These are phyloP conservation scores for Coriaria nepalensis DNA, from an alignment of 306 rosid species.

Conservation along the genomic window DNA sequence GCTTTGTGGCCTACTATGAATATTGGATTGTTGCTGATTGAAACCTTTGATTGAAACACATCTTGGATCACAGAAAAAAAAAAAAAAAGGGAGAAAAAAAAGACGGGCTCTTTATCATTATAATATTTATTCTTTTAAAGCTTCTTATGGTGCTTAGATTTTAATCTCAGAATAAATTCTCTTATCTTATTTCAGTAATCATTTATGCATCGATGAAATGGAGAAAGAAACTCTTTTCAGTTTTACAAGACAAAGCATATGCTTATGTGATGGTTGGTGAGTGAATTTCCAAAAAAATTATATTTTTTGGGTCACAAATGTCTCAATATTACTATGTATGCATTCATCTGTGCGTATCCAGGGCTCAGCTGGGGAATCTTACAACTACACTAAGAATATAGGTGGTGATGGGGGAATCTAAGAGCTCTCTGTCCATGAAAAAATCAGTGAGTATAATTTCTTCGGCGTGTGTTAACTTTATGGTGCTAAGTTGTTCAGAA, in stretches of 20 bases:
- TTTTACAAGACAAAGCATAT: neutral
- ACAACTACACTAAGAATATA: neutral
- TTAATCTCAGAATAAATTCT: conserved; percentile 48
- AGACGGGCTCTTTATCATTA: neutral
- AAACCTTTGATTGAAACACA: conserved; percentile 54
- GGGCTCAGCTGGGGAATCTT: no score
- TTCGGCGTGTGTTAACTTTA: no score
- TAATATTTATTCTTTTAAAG: conserved; percentile 19
- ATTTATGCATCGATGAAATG: conserved; percentile 2
- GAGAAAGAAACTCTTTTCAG: conserved; percentile 6
- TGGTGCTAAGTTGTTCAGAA: conserved; percentile 8
- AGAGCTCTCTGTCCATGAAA: no score
- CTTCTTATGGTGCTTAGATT: conserved; percentile 16
- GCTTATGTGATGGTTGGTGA: neutral
- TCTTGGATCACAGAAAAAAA: conserved; percentile 21
- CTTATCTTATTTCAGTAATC: conserved; percentile 30
- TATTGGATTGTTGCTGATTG: conserved; percentile 45
- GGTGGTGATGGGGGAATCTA: conserved; percentile 3
- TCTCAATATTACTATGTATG: no score
- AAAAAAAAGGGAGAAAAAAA: no score
- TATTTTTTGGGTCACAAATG: no score
- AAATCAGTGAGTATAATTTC: no score
- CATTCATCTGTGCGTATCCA: no score
- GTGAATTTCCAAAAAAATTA: no score
- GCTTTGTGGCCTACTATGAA: conserved; percentile 70